Evolutionary conservation across 139 green algal species (phyloP), one percentile per base, ranked within the genome.

Genomic region (Astrephomene gubernaculifera): DNA sequence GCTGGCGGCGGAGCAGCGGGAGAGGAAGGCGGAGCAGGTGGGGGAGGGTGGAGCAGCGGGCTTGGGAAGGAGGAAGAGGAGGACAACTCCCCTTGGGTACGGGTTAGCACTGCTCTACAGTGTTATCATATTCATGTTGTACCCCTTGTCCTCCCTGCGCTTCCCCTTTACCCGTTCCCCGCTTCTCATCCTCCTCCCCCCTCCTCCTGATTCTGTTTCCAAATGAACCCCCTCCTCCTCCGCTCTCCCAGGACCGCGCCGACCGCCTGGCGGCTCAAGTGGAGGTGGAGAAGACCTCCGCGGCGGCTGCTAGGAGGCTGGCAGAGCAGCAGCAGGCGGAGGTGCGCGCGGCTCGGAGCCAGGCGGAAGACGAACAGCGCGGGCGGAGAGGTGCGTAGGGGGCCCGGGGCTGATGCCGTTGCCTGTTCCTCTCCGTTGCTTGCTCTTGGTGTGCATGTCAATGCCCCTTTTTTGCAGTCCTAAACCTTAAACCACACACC

Each of bases 1-100:
- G 39, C 57, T 71, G 39, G 60, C 41, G n/a, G 76, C 76, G 38
- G 76, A 83, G 61, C 39, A 61, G 60, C 29, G n/a, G 29, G 76
- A 83, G 35, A 71, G 43, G 60, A 61, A 54, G 54, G 76, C 39
- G 24, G 76, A 83, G 54, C 76, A 83, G 76, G 76, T 83, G 61
- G 7, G 45, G 35, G 29, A 35, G 7, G 33, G 67, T 33, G 36
- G 67, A 29, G 31, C 25, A 4, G 67, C n/a, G n/a, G n/a, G n/a
- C n/a, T n/a, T n/a, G n/a, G n/a, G n/a, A n/a, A n/a, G n/a, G n/a
- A n/a, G n/a, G n/a, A n/a, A n/a, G n/a, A n/a, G n/a, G n/a, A n/a
- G n/a, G n/a, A n/a, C n/a, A n/a, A n/a, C n/a, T n/a, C n/a, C n/a
- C n/a, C n/a, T n/a, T n/a, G n/a, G n/a, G n/a, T n/a, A n/a, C n/a